Evolutionary conservation across 371 early-diverging fungal genomes (phyloP), one percentile per base, ranked within the genome.

Genomic region (Mucor saturninus): DNA sequence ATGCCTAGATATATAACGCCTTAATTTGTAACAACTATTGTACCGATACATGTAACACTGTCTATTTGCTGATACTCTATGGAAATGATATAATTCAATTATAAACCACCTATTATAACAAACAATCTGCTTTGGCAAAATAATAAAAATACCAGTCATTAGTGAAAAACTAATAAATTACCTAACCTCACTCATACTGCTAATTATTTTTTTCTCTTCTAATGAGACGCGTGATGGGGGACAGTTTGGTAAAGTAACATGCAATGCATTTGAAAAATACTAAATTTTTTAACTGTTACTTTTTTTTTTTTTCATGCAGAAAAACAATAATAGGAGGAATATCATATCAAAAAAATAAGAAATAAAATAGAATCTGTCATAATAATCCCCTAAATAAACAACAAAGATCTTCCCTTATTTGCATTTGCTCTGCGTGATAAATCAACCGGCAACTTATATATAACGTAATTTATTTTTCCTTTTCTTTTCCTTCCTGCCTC

Each of bases 351-450:
- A 21, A 21, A 53, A 29, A 55, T 8, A 38, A 38, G 11, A 38
- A 38, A 38, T 8, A 56, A 21, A 37, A 31, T 13, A 42, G 11
- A 42, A 43, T 51, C 31, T 57, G 58, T 52, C 64, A 64, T 57
- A 63, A 57, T 53, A 53, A 53, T 61, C 58, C 64, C 65, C 65
- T 58, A 59, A 59, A 59, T 52, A 61, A 61, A 61, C 61, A 61
- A 61, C 42, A 52, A 53, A 26, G 54, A 38, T 45, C 57, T 37
- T 57, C 51, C 40, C 40, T 52, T 60, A 53, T 61, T 59, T 49
- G 21, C 56, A 56, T 56, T 56, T 56, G 9, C 56, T 56, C 56
- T 56, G 49, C 40, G 14, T 53, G 7, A 64, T 45, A 64, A 57
- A 64, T 59, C 45, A 64, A 64, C 54, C 59, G 54, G 54, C 43